Evolutionary conservation across 176 grass and related monocot species (phyloP).

Genomic region (Carex cristatella): DNA sequence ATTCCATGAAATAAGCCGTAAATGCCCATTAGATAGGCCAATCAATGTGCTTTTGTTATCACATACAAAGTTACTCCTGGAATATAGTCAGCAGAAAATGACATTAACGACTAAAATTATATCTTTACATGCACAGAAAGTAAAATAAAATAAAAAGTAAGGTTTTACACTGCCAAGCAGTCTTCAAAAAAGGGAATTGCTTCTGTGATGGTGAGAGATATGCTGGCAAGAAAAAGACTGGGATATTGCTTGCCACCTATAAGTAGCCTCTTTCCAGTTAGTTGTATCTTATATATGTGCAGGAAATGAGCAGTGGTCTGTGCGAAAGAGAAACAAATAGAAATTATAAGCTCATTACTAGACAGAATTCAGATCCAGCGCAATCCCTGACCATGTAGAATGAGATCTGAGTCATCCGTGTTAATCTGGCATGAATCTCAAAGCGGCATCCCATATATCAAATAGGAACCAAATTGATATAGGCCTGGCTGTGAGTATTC

Average conservation of each 20-base stretch:
- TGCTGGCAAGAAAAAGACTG: constrained; percentile 49
- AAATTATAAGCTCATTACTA: background rate
- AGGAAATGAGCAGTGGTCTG: constrained; percentile 81
- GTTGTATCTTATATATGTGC: constrained; percentile 78
- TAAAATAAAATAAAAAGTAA: constrained; percentile 2
- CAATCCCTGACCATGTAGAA: too few relatives aligned
- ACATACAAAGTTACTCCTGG: constrained; percentile 87
- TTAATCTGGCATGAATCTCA: too few relatives aligned
- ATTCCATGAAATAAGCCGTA: constrained; percentile 88
- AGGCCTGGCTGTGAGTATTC: too few relatives aligned
- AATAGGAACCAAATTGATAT: too few relatives aligned
- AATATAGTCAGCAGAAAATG: constrained; percentile 5
- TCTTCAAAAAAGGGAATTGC: constrained; percentile 64
- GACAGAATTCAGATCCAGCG: too few relatives aligned
- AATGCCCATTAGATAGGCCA: constrained; percentile 79
- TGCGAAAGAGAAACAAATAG: constrained; percentile 10
- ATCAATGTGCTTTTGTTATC: constrained; percentile 86
- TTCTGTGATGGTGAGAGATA: constrained; percentile 70
- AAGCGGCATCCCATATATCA: too few relatives aligned
- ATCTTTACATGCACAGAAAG: background rate
- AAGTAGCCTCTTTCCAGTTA: constrained; percentile 72
- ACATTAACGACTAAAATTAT: background rate
- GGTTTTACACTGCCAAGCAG: constrained; percentile 59
- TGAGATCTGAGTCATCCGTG: too few relatives aligned
- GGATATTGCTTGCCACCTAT: constrained; percentile 72